Conservation (phyloP, 495 filamentous ascomycete genomes). For the Penicillium robsamsonii region DNA sequence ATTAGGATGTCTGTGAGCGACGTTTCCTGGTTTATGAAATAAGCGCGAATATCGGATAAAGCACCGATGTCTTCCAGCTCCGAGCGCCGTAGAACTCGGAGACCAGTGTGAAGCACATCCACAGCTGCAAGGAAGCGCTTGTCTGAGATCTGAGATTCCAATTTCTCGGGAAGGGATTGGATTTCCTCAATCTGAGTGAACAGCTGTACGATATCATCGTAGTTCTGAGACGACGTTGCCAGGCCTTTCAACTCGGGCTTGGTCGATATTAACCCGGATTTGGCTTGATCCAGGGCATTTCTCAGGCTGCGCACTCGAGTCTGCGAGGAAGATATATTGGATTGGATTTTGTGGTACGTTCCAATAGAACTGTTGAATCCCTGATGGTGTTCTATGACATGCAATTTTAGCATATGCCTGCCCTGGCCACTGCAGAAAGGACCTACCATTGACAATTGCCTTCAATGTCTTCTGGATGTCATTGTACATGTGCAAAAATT, state of each 20-base stretch:
- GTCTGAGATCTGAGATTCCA: conserved; percentile 91
- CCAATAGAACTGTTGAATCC: conserved; percentile 99
- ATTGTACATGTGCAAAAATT: conserved; percentile 76
- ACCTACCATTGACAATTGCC: conserved; percentile 79
- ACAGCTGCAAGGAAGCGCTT: conserved; percentile 94
- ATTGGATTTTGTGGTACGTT: conserved; percentile 97
- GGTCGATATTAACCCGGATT: conserved; percentile 75
- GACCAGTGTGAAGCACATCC: conserved; percentile 82
- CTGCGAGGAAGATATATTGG: conserved; percentile 87
- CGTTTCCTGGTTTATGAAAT: conserved; percentile 89
- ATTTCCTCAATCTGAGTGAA: conserved; percentile 84
- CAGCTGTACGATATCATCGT: conserved; percentile 85
- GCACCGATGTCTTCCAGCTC: conserved; percentile 92
- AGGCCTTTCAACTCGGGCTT: conserved; percentile 90
- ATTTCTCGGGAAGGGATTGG: conserved; percentile 83
- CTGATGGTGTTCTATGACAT: conserved; percentile 79
- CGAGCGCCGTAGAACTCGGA: conserved; percentile 76
- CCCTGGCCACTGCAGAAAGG: not conserved
- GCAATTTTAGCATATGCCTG: conserved; percentile 6
- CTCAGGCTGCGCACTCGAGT: conserved; percentile 77
- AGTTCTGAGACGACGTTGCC: conserved; percentile 80
- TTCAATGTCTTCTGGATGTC: conserved; percentile 89
- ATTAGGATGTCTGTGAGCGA: conserved; percentile 90
- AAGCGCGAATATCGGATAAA: conserved; percentile 77
- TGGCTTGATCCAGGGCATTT: conserved; percentile 78